Percentiles rank a stretch among this genome's conserved stretches.
Conservation (phyloP, 805 yeast genomes). For the Yamadazyma paraphyllophila region DNA sequence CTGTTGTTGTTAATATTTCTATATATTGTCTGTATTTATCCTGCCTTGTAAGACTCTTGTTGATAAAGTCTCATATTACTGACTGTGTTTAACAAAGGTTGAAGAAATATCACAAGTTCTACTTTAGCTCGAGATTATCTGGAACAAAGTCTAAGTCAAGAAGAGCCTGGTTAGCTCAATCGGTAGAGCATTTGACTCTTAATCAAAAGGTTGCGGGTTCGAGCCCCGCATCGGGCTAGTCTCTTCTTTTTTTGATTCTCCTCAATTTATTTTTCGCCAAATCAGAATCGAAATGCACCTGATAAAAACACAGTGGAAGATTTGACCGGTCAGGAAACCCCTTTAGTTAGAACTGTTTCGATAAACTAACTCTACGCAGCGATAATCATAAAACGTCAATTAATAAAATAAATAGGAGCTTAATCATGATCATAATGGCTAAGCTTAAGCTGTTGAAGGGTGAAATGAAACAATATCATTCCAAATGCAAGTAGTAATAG, state of each 20-base stretch:
- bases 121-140: not conserved
- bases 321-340: too few relatives aligned
- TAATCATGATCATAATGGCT: not conserved
- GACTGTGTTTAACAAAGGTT: too few relatives aligned
- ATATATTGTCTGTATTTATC: too few relatives aligned
- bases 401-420: not conserved
- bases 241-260: constrained; percentile 1
- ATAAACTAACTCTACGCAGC: not conserved
- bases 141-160: not conserved
- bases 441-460: constrained; percentile 10
- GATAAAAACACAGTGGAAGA: too few relatives aligned
- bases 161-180: constrained; percentile 18
- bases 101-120: too few relatives aligned
- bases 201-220: constrained; percentile 16
- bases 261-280: not conserved
- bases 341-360: too few relatives aligned
- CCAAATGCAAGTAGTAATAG: constrained; percentile 11
- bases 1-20: too few relatives aligned
- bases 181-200: constrained; percentile 15
- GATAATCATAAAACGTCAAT: not conserved
- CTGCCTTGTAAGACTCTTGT: too few relatives aligned
- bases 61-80: too few relatives aligned
- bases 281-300: not conserved
- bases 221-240: constrained; percentile 18
- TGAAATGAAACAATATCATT: constrained; percentile 11